Conservation (phyloP, 768 basidiomycete species). For the Harrya chromipes region DNA sequence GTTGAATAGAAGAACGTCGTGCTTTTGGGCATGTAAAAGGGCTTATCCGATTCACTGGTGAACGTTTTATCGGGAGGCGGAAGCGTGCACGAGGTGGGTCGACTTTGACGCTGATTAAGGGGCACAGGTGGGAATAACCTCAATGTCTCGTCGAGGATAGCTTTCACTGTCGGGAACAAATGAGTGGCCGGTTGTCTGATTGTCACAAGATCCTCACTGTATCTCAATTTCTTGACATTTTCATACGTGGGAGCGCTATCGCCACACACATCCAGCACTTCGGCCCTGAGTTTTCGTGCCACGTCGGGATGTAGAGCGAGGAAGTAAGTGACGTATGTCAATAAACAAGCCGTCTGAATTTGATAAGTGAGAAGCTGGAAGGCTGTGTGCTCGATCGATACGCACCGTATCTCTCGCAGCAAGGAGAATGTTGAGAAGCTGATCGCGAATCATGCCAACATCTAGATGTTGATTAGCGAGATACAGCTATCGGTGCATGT, state of each 20-base stretch:
- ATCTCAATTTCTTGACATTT: slow-evolving; percentile 57
- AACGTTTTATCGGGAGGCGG: slow-evolving; percentile 53
- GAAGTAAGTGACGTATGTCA: slow-evolving; percentile 71
- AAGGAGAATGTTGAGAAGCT: slow-evolving; percentile 72
- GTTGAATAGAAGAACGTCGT: slow-evolving; percentile 60
- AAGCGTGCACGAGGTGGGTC: slow-evolving; percentile 45
- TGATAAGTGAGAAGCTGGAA: not conserved
- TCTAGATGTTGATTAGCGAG: slow-evolving; percentile 41
- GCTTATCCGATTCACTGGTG: slow-evolving; percentile 31
- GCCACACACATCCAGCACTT: slow-evolving; percentile 59
- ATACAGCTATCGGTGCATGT: not conserved
- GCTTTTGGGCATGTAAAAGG: slow-evolving; percentile 56
- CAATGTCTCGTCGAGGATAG: slow-evolving; percentile 76
- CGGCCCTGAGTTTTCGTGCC: slow-evolving; percentile 48
- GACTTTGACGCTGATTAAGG: slow-evolving; percentile 61
- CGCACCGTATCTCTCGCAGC: slow-evolving; percentile 76
- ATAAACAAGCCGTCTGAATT: slow-evolving; percentile 58
- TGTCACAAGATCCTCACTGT: slow-evolving; percentile 44
- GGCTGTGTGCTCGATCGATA: slow-evolving; percentile 4
- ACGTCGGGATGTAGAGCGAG: slow-evolving; percentile 64
- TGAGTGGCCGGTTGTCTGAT: slow-evolving; percentile 4
- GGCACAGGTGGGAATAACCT: slow-evolving; percentile 80
- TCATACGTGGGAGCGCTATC: slow-evolving; percentile 51
- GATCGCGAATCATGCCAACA: slow-evolving; percentile 64
- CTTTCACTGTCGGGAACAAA: slow-evolving; percentile 48